Evolutionary conservation across 2,329 filamentous ascomycete species (phyloP), one percentile per base, ranked within the genome.

Genomic region (Botryotinia globosa): DNA sequence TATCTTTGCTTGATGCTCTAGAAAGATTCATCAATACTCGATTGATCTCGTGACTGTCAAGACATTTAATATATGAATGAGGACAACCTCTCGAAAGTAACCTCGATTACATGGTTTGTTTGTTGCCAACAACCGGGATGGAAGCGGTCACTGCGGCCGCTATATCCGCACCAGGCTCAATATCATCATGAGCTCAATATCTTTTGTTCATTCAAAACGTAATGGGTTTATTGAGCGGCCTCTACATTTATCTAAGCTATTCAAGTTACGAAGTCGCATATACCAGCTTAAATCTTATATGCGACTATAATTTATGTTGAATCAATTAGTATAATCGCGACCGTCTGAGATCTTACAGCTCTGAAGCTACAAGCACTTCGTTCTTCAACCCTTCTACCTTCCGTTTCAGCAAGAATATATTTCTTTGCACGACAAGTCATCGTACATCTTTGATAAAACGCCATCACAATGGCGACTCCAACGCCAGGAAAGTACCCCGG

Each of bases 391-490:
- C 42, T 58, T 69, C 22, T 25, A 32, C n/a, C 20, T 72, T 39
- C 34, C 14, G 12, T 48, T 59, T 68, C 39, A 12, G 61, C 48
- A 34, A 42, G n/a, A n/a, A n/a, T 10, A 51, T 20, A 12, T n/a
- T 32, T 61, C 32, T 37, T 58, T 73, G 18, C 37, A 48, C 68
- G n/a, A 32, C 45, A 45, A 8, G 25, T 12, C 32, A 29, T 61
- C 39, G n/a, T 48, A 71, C 9, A 54, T 14, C n/a, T 39, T n/a
- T 37, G 7, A 39, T 16, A 39, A 39, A 32, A 9, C 25, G 9
- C 34, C 32, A 58, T 25, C 58, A 69, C 54, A 45, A 81, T 81
- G 80, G 77, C 80, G 7, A 81, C 80, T 62, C 80, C 80, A 59
- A 81, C 79, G 44, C 75, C 78, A 69, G 76, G 76, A 58, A 78